Evolutionary conservation across 495 filamentous ascomycete species (phyloP).

Genomic region (Mycothermus thermophilus): DNA sequence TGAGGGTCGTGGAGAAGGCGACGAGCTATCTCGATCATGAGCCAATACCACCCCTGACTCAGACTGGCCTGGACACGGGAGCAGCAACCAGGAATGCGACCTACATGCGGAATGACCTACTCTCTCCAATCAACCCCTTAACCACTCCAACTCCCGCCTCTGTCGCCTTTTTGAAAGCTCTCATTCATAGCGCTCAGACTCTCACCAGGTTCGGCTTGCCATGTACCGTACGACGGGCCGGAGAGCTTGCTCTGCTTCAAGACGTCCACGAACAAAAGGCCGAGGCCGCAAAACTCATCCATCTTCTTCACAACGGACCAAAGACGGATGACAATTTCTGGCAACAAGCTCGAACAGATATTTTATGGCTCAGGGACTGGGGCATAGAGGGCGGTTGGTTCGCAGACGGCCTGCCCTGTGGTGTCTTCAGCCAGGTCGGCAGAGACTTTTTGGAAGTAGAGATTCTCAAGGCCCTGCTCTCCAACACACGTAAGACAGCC

Average conservation of each 20-base stretch:
- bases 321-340: constrained; percentile 55
- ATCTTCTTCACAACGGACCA: constrained; percentile 33
- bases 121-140: constrained; percentile 48
- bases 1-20: constrained; percentile 47
- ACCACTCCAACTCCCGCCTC: constrained; percentile 51
- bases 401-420: constrained; percentile 27
- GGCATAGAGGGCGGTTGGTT: constrained; percentile 34
- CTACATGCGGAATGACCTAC: constrained; percentile 40
- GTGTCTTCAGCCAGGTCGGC: constrained; percentile 58
- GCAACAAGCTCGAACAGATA: constrained; percentile 46
- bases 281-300: constrained; percentile 50
- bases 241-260: constrained; percentile 43
- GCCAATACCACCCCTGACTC: constrained; percentile 31
- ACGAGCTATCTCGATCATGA: constrained; percentile 47
- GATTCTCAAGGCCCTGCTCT: constrained; percentile 57
- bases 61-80: too few species aligned
- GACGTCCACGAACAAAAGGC: constrained; percentile 51
- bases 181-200: constrained; percentile 54
- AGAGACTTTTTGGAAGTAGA: constrained; percentile 54
- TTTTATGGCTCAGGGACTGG: constrained; percentile 79
- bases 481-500: constrained; percentile 56
- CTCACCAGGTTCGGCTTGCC: constrained; percentile 46
- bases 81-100: too few species aligned
- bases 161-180: constrained; percentile 47
- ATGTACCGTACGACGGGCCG: constrained; percentile 45